Conservation (phyloP, 495 filamentous ascomycete genomes). For the Aspergillus sclerotioniger region DNA sequence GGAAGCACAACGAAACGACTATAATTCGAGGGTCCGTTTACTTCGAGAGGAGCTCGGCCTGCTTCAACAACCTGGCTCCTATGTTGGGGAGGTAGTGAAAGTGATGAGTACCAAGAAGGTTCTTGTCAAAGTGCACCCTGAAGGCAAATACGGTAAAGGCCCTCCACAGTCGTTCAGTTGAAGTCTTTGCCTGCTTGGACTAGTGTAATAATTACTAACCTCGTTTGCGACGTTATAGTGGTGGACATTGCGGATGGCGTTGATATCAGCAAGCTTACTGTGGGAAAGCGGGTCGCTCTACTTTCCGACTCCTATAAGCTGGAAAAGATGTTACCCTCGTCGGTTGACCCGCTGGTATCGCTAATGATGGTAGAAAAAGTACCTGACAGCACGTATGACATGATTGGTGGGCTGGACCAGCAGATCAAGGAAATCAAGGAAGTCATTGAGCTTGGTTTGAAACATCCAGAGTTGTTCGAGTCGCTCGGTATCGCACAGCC, state of each 20-base stretch:
- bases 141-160: conserved; percentile 95
- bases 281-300: conserved; percentile 95
- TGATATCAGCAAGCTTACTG: conserved; percentile 91
- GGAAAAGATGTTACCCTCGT: conserved; percentile 95
- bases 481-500: conserved; percentile 97
- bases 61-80: conserved; percentile 95
- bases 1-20: conserved; percentile 98
- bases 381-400: conserved; percentile 99
- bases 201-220: conserved; percentile 14
- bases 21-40: conserved; percentile 95
- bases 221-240: conserved; percentile 52
- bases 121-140: conserved; percentile 96
- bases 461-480: conserved; percentile 98
- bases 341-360: conserved; percentile 97
- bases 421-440: conserved; percentile 99
- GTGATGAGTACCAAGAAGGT: conserved; percentile 99
- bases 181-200: conserved; percentile 4
- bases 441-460: conserved; percentile 96
- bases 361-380: conserved; percentile 99
- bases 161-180: neutral
- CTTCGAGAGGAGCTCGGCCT: conserved; percentile 94
- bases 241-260: conserved; percentile 95
- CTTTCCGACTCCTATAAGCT: conserved; percentile 96
- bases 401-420: conserved; percentile 98
- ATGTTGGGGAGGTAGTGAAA: conserved; percentile 98